Conservation (phyloP, 2,329 filamentous ascomycete species). For the Penicillium sumatraense region DNA sequence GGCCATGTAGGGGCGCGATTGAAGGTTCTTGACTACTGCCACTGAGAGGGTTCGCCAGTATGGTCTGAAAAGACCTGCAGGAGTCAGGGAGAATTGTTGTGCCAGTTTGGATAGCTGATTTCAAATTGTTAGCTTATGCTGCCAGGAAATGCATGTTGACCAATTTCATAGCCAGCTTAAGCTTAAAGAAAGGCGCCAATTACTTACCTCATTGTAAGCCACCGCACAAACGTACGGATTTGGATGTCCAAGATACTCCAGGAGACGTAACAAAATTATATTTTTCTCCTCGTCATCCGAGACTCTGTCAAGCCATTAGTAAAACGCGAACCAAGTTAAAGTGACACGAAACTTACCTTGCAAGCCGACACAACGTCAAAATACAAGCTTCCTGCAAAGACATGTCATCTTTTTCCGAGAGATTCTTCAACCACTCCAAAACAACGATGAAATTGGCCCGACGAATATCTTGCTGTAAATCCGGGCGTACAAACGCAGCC, state of each 20-base stretch:
- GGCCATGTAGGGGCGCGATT: slow-evolving; percentile 78
- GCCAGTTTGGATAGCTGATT: slow-evolving; percentile 71
- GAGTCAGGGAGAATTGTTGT: slow-evolving; percentile 63
- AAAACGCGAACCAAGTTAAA: not conserved
- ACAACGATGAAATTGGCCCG: slow-evolving; percentile 70
- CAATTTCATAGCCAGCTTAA: not conserved
- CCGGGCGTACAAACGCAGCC: slow-evolving; percentile 65
- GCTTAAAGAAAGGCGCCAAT: not conserved
- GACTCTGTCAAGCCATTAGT: slow-evolving; percentile 56
- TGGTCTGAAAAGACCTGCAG: slow-evolving; percentile 74
- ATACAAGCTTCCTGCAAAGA: slow-evolving; percentile 82
- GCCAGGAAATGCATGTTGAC: no score
- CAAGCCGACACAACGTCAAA: slow-evolving; percentile 83
- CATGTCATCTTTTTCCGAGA: slow-evolving; percentile 71
- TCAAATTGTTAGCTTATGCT: no score
- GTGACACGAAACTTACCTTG: slow-evolving; percentile 55
- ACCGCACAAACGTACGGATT: slow-evolving; percentile 80
- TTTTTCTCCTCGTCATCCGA: slow-evolving; percentile 83
- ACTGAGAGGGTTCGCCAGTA: slow-evolving; percentile 89
- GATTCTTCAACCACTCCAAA: slow-evolving; percentile 70
- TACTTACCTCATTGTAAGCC: slow-evolving; percentile 76
- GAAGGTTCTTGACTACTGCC: slow-evolving; percentile 79
- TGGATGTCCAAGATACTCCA: slow-evolving; percentile 84
- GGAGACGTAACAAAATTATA: slow-evolving; percentile 78
- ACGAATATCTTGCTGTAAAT: slow-evolving; percentile 53